Base-by-base conservation (phyloP, 257 asterid genomes). In the Gentiana dahurica region DNA sequence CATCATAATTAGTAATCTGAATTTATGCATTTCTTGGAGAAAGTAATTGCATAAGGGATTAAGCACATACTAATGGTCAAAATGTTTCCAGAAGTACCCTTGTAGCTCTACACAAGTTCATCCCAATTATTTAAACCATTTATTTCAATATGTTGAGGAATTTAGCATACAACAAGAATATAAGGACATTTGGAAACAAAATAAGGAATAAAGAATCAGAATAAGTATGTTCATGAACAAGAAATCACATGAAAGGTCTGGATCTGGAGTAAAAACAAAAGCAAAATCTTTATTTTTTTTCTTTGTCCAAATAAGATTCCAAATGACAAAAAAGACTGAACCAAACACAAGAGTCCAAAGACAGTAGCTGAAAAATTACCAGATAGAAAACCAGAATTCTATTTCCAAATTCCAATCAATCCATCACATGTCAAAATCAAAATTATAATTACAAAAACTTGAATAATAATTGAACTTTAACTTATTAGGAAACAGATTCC, bases 311-410 rank as follows among this genome's bases (percentile, higher is more conserved):
- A 62, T 51, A 73, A 76, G 81, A 89, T 81, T 83, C 87, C 70
- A 71, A 54, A 49, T 62, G 77, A 81, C 90, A 85, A 81, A 60
- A 43, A 70, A 62, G 63, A 73, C 56, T 39, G 64, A 72, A 75
- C 92, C 68, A 79, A 75, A 73, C 75, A 79, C 73, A 81, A 81
- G 69, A 76, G 58, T 81, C 85, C 94, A 86, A 81, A 78, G 50
- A 39, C 24, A 15, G 71, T 73, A 77, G 79, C 71, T 50, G 69
- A 53, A 69, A 76, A 73, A 58, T 24, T 61, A 61, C 63, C 77
- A 62, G 73, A 73, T 76, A 64, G 62, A 65, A 59, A 75, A 58
- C 53, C 49, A 68, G 71, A 70, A 24, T 24, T 24, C 24, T 24
- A 24, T 24, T 24, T 24, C 60, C 71, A 54, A 35, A 79, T 10